A percentile compares a stretch with the other conserved stretches of the same genome.
phyloP scores from a whole-genome alignment of 768 basidiomycete genomes.

The Tulasnella sp. region DNA sequence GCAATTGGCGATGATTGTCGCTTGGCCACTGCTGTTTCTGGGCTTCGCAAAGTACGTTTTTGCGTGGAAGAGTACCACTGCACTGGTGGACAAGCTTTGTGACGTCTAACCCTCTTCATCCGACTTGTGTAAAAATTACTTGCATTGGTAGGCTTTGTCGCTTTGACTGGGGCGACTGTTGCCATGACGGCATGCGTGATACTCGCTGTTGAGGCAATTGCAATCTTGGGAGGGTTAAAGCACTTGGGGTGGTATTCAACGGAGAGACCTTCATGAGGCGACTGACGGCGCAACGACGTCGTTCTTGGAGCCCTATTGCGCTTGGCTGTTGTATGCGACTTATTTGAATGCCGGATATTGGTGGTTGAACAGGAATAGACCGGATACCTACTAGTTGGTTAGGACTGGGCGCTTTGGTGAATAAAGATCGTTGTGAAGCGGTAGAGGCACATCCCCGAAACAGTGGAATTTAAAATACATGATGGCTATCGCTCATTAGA shows the following conservation, averaged over 20 bases:
- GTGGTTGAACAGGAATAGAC: constrained; percentile 40
- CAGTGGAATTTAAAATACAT: too few relatives aligned
- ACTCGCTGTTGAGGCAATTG: too few relatives aligned
- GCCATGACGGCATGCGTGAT: constrained; percentile 47
- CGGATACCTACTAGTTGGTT: neutral
- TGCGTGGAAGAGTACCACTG: constrained; percentile 26
- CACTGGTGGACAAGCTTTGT: neutral
- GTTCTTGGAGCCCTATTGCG: constrained; percentile 49
- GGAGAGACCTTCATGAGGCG: constrained; percentile 46
- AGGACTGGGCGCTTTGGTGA: neutral
- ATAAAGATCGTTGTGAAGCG: too few relatives aligned
- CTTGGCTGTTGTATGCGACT: constrained; percentile 57
- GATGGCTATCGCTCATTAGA: too few relatives aligned
- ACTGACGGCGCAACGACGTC: constrained; percentile 44
- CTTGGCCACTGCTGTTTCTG: constrained; percentile 64
- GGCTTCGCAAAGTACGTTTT: constrained; percentile 39
- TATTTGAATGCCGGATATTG: constrained; percentile 61
- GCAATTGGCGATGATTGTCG: constrained; percentile 50
- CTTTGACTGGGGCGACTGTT: constrained; percentile 48
- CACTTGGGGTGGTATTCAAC: neutral
- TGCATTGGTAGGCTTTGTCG: constrained; percentile 48
- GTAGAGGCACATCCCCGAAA: too few relatives aligned
- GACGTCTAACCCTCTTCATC: neutral
- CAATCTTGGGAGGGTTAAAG: neutral
- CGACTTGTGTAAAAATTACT: constrained; percentile 40